phyloP scores from a whole-genome alignment of 192 early-diverging fungal genomes.

The Chytriomyces sp. region DNA sequence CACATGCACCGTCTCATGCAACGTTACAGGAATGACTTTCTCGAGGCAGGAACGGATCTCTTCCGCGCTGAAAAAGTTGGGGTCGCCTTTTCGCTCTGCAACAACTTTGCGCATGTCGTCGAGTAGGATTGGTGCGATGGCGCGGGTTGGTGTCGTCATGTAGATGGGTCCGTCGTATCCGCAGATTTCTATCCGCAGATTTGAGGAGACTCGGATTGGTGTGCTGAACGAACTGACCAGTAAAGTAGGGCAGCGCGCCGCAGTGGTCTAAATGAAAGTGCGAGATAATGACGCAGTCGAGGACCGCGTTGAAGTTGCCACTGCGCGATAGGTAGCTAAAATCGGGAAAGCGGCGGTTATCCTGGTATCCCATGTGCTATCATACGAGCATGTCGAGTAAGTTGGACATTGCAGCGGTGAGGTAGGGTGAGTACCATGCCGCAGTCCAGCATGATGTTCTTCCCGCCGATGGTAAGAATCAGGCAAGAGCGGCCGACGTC shows the following conservation, averaged over 20 bases:
- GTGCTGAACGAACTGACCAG: constrained; percentile 31
- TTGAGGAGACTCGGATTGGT: no score
- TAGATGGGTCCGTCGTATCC: constrained; percentile 96
- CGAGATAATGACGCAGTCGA: constrained; percentile 93
- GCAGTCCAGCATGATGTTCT: constrained; percentile 83
- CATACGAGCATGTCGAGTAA: not conserved
- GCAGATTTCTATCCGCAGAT: constrained; percentile 83
- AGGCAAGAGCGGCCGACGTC: constrained; percentile 94
- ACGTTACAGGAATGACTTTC: constrained; percentile 86
- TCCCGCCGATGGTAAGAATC: constrained; percentile 89
- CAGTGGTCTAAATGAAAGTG: constrained; percentile 99
- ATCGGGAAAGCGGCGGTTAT: constrained; percentile 91
- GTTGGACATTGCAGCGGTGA: not conserved
- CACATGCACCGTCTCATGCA: constrained; percentile 86
- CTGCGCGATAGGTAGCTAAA: constrained; percentile 86
- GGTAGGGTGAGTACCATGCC: constrained; percentile 26
- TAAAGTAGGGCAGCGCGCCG: constrained; percentile 94
- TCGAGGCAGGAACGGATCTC: constrained; percentile 94
- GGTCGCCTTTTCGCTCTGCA: constrained; percentile 85
- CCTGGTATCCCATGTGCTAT: constrained; percentile 81
- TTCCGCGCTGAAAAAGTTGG: constrained; percentile 82
- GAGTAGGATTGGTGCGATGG: constrained; percentile 91
- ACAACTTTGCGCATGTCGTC: constrained; percentile 94
- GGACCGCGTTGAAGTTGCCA: constrained; percentile 72
- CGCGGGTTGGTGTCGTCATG: constrained; percentile 93